phyloP scores from a whole-genome alignment of 768 basidiomycete genomes.

The Hypsizygus marmoreus region DNA sequence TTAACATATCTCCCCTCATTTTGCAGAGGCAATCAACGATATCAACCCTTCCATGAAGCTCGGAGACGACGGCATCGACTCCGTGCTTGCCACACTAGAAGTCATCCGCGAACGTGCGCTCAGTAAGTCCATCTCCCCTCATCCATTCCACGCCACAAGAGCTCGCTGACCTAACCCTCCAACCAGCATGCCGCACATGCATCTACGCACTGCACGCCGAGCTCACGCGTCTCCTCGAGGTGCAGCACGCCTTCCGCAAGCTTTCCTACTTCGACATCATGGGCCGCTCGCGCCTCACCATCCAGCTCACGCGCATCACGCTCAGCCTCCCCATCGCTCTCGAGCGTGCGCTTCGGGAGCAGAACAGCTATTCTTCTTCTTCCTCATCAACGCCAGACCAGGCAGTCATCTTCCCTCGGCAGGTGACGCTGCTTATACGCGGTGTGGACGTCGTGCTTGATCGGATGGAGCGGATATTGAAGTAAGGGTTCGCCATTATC shows the following conservation, averaged over 20 bases:
- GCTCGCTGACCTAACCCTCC: conserved; percentile 11
- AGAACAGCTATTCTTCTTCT: too few species aligned
- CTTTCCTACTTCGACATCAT: conserved; percentile 79
- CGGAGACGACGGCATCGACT: conserved; percentile 80
- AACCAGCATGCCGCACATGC: conserved; percentile 72
- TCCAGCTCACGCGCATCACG: conserved; percentile 77
- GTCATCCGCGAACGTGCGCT: conserved; percentile 74
- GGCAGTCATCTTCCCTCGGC: conserved; percentile 51
- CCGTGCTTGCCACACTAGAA: conserved; percentile 69
- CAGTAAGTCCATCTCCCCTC: conserved; percentile 43
- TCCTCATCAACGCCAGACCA: conserved; percentile 18
- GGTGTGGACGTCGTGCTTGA: conserved; percentile 65
- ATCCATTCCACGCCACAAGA: neutral
- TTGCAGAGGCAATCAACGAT: conserved; percentile 71
- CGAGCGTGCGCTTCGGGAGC: conserved; percentile 65
- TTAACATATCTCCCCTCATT: conserved; percentile 1
- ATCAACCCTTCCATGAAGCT: conserved; percentile 77
- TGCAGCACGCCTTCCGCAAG: conserved; percentile 74
- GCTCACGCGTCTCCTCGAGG: conserved; percentile 76
- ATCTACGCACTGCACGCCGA: conserved; percentile 72
- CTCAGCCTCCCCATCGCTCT: conserved; percentile 73
- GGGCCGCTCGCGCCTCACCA: conserved; percentile 72
- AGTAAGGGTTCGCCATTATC: conserved; percentile 20
- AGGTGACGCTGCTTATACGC: conserved; percentile 59
- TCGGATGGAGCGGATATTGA: conserved; percentile 62